Base-by-base conservation (phyloP, 805 yeast species). In the Tetrapisispora pingtungensis region DNA sequence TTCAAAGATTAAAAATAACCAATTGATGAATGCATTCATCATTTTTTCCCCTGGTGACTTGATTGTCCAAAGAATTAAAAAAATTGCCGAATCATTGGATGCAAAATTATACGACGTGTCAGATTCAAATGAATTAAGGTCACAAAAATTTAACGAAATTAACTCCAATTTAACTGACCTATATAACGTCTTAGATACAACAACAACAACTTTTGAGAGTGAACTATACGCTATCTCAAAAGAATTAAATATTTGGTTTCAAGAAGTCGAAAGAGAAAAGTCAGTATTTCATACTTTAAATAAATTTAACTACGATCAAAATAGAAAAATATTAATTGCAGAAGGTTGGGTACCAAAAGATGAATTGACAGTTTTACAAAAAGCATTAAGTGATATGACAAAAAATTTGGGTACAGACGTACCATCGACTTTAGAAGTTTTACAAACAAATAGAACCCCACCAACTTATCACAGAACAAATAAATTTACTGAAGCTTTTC, bases 331-430 rank as follows among this genome's bases (percentile, higher is more conserved):
- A 58, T 70, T 77, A 40, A 82, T 77, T 42, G 84, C 79, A 28
- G 86, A 78, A 69, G 87, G 86, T 37, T 82, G 84, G 95, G 74
- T 77, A 32, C 88, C 88, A 31, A 65, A 66, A 10, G 68, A 69
- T 44, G 83, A 78, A 47, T 64, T 79, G 38, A 59, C 57, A 7
- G 59, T 65, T 12, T 63, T 82, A 45, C 74, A 72, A 51, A 55
- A 54, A 12, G 59, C 72, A 15, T 64, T 80, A 43, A 67, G 74
- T 37, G 64, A 66, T 12, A 71, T 69, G 49, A 54, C 59, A 15
- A 46, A 51, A 4, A 50, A 53, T 19, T 40, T 57, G 27, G 64
- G 62, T 36, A 53, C 56, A 22, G 65, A 56, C 40, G 57, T 62
- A 15, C 70, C 69, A 48, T 72, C 77, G 2, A 70, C 78, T 31